Evolutionary conservation across 257 asterid genomes (phyloP), one percentile per base, ranked within the genome.

Genomic region (Eustoma russellianum): DNA sequence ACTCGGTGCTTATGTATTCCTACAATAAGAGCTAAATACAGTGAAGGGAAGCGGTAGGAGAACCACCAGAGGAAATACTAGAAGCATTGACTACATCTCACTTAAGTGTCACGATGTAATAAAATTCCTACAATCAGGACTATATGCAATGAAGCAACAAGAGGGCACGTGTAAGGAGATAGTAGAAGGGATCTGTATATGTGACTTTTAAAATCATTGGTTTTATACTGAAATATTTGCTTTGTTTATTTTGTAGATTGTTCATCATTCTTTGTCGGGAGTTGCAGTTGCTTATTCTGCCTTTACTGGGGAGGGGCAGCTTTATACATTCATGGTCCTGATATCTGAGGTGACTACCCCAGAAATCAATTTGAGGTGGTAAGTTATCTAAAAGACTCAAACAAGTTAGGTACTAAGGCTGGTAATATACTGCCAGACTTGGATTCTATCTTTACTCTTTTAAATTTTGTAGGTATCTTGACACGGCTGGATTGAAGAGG

Each of bases 311-410:
- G 96, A 90, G 78, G 98, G 98, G 48, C 98, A 90, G 75, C 89
- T 90, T 60, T 90, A 90, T 80, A 90, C 98, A 10, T 86, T 83
- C 77, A 90, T 90, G 98, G 95, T 90, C 63, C 88, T 90, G 55
- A 83, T 90, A 74, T 90, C 98, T 35, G 96, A 90, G 81, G 71
- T 80, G 52, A 90, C 98, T 40, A 90, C 98, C 52, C 98, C 98
- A 38, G 93, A 68, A 79, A 80, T 90, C 77, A 90, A 90, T 76
- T 59, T 90, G 78, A 80, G 98, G 71, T 90, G 98, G 98, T 86
- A 74, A 62, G 79, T 59, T 45, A 51, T 46, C 61, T 17, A 40
- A 53, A 46, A 43, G 24, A 49, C 9, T 5, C 43, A 47, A 6
- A 24, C 13, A 8, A 19, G 33, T 28, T 46, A 19, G 61, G 52